Evolutionary conservation across 495 filamentous ascomycete species (phyloP).

Genomic region (Annulohypoxylon moriforme): DNA sequence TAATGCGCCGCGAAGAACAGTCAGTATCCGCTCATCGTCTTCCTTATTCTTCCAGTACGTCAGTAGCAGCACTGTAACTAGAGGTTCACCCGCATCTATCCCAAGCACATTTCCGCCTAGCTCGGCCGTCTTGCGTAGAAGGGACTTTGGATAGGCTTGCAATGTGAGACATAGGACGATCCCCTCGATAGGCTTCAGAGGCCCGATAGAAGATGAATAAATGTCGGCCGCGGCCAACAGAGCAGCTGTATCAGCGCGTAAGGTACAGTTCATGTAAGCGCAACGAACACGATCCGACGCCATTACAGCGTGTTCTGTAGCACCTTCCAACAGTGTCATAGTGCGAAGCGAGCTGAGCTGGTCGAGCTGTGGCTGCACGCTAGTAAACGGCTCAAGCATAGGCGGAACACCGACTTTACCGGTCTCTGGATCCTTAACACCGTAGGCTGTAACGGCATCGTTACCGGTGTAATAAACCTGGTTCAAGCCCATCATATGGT

Average conservation of each 20-base stretch:
- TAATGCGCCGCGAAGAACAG: background rate
- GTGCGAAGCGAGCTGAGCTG: slow-evolving; percentile 1
- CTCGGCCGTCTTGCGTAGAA: background rate
- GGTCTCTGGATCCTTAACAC: too few species aligned
- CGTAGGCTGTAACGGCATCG: too few species aligned
- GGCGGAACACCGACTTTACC: slow-evolving; percentile 5
- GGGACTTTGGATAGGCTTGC: background rate
- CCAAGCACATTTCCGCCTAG: background rate
- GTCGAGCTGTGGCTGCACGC: slow-evolving; percentile 23
- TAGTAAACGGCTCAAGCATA: slow-evolving; percentile 23
- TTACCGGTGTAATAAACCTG: slow-evolving; percentile 32
- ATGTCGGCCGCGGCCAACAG: background rate
- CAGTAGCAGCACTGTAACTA: background rate
- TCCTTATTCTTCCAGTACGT: background rate
- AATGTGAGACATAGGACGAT: background rate
- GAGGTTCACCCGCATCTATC: background rate
- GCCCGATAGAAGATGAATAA: background rate
- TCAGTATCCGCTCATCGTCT: background rate
- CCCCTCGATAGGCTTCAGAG: background rate
- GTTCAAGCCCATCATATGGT: slow-evolving; percentile 15
- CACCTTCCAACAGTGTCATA: background rate
- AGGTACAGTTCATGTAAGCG: background rate
- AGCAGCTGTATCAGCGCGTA: background rate
- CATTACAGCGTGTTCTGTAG: slow-evolving; percentile 6
- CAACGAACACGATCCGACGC: background rate